Evolutionary conservation across 73 alveolate species (phyloP), one percentile per base, ranked within the genome.

Genomic region (Paramecium bursaria): DNA sequence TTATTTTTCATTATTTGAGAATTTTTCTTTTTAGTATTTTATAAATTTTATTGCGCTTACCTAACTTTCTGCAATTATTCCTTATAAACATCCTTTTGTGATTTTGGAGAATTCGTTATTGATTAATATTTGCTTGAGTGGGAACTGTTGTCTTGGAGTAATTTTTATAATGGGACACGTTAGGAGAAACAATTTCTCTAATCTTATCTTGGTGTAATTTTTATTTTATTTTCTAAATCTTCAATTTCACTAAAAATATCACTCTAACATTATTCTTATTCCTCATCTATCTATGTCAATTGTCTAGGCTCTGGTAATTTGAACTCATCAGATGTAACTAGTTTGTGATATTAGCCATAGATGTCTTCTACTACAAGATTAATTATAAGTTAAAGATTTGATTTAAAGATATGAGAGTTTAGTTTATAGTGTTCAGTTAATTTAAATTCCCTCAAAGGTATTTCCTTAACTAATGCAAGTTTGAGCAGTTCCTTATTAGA

Each of bases 351-450:
- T 1, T 42, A 42, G 44, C 30, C 35, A 53, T 57, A 67, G 44
- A 33, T 67, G 39, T 67, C 82, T 39, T 67, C 82, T 13, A 67
- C 50, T 19, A 67, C 27, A 31, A 67, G 60, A 67, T 67, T 67
- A 26, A 67, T 57, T 3, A 67, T 67, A 35, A 33, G 19, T 42
- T 35, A 19, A 17, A 67, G 33, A 67, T 67, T 67, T 11, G 82
- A 53, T 42, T 67, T 67, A 17, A 67, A 67, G 10, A 67, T 67
- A 42, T 67, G 33, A 39, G 82, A 67, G 44, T 67, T 67, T 42
- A 67, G 44, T 67, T 67, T 67, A 47, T 67, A 67, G 44, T 67
- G 82, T 67, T 67, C 82, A 15, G 82, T 57, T 42, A 67, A 67
- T 67, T 67, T 67, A 27, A 67, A 67, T 25, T 67, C 82, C 21